Percentiles rank a stretch among this genome's conserved stretches.
phyloP scores from a whole-genome alignment of 2,329 filamentous ascomycete species.

The Verticillium dahliae region DNA sequence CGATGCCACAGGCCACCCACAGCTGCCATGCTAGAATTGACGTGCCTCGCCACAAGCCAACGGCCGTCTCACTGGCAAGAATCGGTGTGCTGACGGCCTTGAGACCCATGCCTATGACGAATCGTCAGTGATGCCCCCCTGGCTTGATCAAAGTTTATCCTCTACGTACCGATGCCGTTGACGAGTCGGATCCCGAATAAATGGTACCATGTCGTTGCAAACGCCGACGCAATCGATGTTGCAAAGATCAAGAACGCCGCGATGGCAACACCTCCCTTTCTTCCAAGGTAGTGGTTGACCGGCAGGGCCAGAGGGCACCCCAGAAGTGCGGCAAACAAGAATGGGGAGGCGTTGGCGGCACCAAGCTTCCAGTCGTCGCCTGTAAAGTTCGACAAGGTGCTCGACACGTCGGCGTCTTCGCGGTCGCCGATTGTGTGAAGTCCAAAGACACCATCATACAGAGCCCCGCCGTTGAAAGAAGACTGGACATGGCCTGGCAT shows the following conservation, averaged over 20 bases:
- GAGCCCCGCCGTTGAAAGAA: constrained; percentile 33
- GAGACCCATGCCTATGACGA: constrained; percentile 34
- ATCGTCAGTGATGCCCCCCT: background rate
- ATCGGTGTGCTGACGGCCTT: constrained; percentile 42
- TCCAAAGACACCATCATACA: constrained; percentile 15
- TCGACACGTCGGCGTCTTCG: constrained; percentile 3
- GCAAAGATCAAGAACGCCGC: constrained; percentile 31
- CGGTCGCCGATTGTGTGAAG: background rate
- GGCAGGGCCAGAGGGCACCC: constrained; percentile 32
- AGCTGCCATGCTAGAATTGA: constrained; percentile 41
- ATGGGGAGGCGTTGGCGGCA: constrained; percentile 30
- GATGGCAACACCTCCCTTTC: constrained; percentile 30
- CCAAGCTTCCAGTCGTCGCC: constrained; percentile 29
- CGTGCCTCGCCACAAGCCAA: constrained; percentile 40
- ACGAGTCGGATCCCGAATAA: constrained; percentile 27
- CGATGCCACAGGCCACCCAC: constrained; percentile 31
- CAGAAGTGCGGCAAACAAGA: constrained; percentile 28
- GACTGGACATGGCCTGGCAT: constrained; percentile 30
- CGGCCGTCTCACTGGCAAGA: constrained; percentile 37
- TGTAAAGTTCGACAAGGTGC: background rate
- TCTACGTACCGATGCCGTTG: constrained; percentile 29
- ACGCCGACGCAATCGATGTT: constrained; percentile 30
- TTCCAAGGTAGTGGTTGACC: constrained; percentile 33
- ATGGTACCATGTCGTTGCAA: constrained; percentile 22
- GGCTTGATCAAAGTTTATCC: constrained; percentile 2